These are phyloP conservation scores for Coniferiporia weirii DNA, from an alignment of 1,284 basidiomycete species.

Conservation along the genomic window DNA sequence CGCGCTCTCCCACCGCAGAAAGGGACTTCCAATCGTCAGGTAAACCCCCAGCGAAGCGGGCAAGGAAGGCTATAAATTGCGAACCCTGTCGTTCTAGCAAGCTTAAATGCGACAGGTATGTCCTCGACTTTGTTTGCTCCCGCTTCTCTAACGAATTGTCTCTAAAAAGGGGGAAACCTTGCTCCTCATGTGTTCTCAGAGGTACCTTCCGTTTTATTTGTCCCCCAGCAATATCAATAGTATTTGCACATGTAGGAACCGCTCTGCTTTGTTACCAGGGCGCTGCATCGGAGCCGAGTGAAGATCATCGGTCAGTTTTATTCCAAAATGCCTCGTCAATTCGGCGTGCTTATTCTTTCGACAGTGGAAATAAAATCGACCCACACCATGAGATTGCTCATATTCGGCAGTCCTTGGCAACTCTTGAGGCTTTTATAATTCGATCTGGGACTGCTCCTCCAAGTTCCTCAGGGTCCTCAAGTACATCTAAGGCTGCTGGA, in stretches of 20 bases:
- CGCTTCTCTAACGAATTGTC: background rate
- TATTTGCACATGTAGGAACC: constrained; percentile 43
- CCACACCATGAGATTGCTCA: constrained; percentile 66
- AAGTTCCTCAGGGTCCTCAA: constrained; percentile 13
- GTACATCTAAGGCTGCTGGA: constrained; percentile 1
- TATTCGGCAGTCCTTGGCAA: constrained; percentile 65
- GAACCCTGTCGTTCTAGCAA: constrained; percentile 80
- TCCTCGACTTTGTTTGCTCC: constrained; percentile 15
- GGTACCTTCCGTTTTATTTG: constrained; percentile 34
- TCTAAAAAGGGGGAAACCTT: constrained; percentile 64
- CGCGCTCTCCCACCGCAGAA: constrained; percentile 16
- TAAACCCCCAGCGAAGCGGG: constrained; percentile 57
- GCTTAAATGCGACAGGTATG: constrained; percentile 77
- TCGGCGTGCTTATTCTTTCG: constrained; percentile 19
- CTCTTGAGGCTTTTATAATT: constrained; percentile 64
- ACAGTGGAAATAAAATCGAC: constrained; percentile 50
- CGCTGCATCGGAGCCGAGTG: constrained; percentile 43
- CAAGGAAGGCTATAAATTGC: constrained; percentile 80
- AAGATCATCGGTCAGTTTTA: constrained; percentile 32
- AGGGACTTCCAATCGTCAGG: constrained; percentile 8
- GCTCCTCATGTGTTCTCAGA: constrained; percentile 75
- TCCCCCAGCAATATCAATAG: background rate
- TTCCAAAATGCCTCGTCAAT: background rate
- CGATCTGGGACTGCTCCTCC: constrained; percentile 22
- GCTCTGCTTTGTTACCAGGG: constrained; percentile 73